Conservation (phyloP, 2,329 filamentous ascomycete genomes). For the Fusarium sp. region DNA sequence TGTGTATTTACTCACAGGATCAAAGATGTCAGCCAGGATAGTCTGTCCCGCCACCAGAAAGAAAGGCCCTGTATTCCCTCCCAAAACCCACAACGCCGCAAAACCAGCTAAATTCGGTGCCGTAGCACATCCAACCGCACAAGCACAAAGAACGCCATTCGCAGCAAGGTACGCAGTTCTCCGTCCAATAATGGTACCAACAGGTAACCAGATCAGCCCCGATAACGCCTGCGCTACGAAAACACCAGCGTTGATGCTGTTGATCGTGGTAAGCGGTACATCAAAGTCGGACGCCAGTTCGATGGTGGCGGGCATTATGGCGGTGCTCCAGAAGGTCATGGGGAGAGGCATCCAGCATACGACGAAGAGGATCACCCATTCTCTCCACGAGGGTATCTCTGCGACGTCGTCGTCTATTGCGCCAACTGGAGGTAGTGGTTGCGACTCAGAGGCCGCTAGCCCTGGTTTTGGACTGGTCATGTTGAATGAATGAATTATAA, state of each 20-base stretch:
- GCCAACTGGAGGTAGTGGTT: neutral
- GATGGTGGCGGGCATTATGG: constrained; percentile 44
- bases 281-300: constrained; percentile 38
- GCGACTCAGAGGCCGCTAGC: constrained; percentile 1
- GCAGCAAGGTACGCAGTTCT: constrained; percentile 46
- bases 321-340: constrained; percentile 49
- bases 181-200: constrained; percentile 46
- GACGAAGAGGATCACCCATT: constrained; percentile 48
- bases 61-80: constrained; percentile 46
- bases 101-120: constrained; percentile 44
- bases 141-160: constrained; percentile 39
- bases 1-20: constrained; percentile 34
- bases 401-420: constrained; percentile 43
- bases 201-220: constrained; percentile 44
- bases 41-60: constrained; percentile 48
- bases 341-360: constrained; percentile 49
- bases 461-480: constrained; percentile 31
- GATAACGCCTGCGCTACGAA: constrained; percentile 46
- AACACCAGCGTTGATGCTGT: constrained; percentile 43
- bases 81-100: constrained; percentile 42
- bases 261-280: constrained; percentile 34
- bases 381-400: constrained; percentile 43
- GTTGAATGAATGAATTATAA: neutral
- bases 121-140: constrained; percentile 42
- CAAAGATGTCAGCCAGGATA: constrained; percentile 47